A percentile compares a stretch with the other conserved stretches of the same genome.
phyloP scores from a whole-genome alignment of 306 rosid species.

The Quercus wislizeni region DNA sequence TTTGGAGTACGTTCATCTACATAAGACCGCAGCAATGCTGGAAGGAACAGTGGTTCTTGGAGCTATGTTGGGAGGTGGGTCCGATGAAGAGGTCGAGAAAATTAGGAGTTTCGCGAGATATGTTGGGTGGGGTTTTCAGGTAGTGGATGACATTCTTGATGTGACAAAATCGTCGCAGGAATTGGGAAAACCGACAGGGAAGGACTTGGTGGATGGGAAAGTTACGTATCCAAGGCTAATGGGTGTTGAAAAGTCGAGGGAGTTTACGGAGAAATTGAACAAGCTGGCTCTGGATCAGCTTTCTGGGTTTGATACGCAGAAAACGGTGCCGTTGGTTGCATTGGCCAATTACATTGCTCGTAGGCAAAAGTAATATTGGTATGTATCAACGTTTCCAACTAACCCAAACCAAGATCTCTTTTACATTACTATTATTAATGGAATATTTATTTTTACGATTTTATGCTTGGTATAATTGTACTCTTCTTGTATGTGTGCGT shows the following conservation, averaged over 20 bases:
- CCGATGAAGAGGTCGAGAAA: constrained; percentile 45
- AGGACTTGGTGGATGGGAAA: constrained; percentile 67
- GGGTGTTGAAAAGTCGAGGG: constrained; percentile 62
- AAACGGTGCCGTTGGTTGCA: constrained; percentile 62
- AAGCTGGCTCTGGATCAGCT: constrained; percentile 50
- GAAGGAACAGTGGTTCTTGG: constrained; percentile 72
- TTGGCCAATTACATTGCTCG: constrained; percentile 59
- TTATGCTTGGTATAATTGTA: no score
- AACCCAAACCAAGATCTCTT: no score
- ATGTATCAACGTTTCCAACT: not conserved
- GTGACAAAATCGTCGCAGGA: constrained; percentile 65
- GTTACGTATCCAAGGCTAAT: constrained; percentile 66
- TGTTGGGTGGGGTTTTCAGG: constrained; percentile 67
- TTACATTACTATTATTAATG: no score
- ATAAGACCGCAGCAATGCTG: constrained; percentile 63
- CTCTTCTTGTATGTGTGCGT: no score
- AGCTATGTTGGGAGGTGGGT: constrained; percentile 61
- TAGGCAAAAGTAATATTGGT: constrained; percentile 40
- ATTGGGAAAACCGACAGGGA: constrained; percentile 78
- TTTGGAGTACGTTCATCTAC: constrained; percentile 58
- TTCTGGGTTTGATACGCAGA: constrained; percentile 38
- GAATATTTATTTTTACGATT: no score
- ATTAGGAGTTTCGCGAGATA: constrained; percentile 52
- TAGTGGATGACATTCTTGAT: constrained; percentile 81
- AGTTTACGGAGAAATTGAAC: constrained; percentile 52